Base-by-base conservation (phyloP, 495 filamentous ascomycete species). In the Neurospora discreta region DNA sequence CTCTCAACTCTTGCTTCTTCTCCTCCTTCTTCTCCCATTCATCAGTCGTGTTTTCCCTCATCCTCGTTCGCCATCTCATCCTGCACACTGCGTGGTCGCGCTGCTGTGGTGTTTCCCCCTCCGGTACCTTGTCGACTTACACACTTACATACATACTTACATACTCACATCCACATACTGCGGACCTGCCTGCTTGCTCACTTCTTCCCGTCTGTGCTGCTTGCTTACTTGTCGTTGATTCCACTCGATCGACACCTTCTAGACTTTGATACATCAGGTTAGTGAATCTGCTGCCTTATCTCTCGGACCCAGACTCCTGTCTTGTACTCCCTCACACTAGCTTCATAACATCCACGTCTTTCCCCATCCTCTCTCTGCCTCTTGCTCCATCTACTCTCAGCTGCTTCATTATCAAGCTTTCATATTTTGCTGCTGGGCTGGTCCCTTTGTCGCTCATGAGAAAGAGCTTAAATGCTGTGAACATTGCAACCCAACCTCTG, bases 211-310 rank as follows among this genome's bases (percentile, higher is more conserved):
- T 60, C 41, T 46, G 52, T 65, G 41, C 69, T 39, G 39, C 69
- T 73, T 72, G 71, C 68, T 46, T 75, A 46, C 39, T 44, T 69
- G 40, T 44, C 68, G 23, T 30, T 38, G 68, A 68, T 30, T 69
- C 71, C 52, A 74, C 75, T 78, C 79, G 74, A 76, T 78, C 79
- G 78, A 81, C 77, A 74, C 78, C 42, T 78, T 71, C 69, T 76
- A 76, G 71, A 75, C 74, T 75, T 76, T 76, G 77, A 79, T 78
- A 78, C 76, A 76, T 75, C 76, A 83, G 81, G 82, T 84, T 76
- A 81, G 82, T 82, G 76, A 75, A 73, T 77, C 77, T 71, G 65
- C 43, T 46, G 70, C 71, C 75, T 73, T 69, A 75, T 73, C 72
- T 78, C 30, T 9, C 13, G 26, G 26, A 65, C 52, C 26, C 26